Base-by-base conservation (phyloP, 495 filamentous ascomycete genomes). In the Parmelia sp. region DNA sequence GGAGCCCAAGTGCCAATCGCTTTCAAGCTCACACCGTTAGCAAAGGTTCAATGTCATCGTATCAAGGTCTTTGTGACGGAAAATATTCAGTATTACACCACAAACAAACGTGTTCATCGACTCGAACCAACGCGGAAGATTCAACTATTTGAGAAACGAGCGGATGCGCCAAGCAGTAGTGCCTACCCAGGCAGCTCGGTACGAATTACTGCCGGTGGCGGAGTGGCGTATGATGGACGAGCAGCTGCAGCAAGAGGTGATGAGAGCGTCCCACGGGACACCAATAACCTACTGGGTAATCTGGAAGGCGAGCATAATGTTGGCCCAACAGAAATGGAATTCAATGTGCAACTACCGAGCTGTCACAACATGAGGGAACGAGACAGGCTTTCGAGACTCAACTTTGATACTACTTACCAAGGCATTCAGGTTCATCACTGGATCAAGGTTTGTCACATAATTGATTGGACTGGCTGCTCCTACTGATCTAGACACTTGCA, bases 391-490 rank as follows among this genome's bases (percentile, higher is more conserved):
- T 79, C 90, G 45, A 84, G 86, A 62, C 75, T 98, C 57, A 90
- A 96, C 73, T 96, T 94, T 65, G 92, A 97, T 69, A 96, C 92
- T 57, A 96, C 94, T 21, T 97, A 92, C 80, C 88, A 90, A 74
- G 94, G 96, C 63, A 96, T 96, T 49, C 91, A 96, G 70, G 92
- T 98, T 57, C 91, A 92, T 70, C 94, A 98, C 72, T 97, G 95
- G 94, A 97, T 98, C 71, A 98, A 98, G 86, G 94, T 95, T 84
- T 58, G 81, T 68, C 15, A 27, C n/a, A 42, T 42, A 57, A 19
- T 6, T 9, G 3, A 10, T n/a, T 37, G 17, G 2, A 4, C 57
- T 57, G 27, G 9, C 57, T 61, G 14, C 25, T n/a, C 4, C 19
- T 35, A 11, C 64, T 71, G n/a, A 65, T 39, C 64, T 68, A 72